These are phyloP conservation scores for Tripterygium wilfordii DNA, from an alignment of 177 flowering plant genomes.

Conservation along the genomic window DNA sequence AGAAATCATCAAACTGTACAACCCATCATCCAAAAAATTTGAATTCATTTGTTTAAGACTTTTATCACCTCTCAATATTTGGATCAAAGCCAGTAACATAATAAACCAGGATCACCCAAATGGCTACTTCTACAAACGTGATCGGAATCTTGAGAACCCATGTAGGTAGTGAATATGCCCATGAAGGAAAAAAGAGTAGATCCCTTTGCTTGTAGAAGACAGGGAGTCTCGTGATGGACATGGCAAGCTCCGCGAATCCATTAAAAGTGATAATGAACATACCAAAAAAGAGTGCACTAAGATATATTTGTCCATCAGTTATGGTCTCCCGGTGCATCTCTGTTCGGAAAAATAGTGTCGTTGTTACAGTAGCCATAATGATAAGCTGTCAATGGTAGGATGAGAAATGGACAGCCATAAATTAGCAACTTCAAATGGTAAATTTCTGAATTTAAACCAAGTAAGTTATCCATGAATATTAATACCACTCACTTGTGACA, in stretches of 20 bases:
- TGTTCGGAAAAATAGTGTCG: conserved; percentile 43
- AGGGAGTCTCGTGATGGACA: conserved; percentile 64
- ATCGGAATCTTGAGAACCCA: conserved; percentile 80
- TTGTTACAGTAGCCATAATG: conserved; percentile 27
- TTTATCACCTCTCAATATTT: conserved; percentile 36
- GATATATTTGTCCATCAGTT: conserved; percentile 37
- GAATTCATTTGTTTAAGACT: too few species aligned
- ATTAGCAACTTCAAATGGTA: too few species aligned
- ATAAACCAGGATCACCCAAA: conserved; percentile 58
- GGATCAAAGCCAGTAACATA: conserved; percentile 75
- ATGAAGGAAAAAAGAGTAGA: conserved; percentile 65
- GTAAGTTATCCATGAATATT: not conserved
- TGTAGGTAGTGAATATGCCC: conserved; percentile 65
- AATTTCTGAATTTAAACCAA: not conserved
- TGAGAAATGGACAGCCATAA: not conserved
- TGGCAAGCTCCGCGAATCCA: conserved; percentile 58
- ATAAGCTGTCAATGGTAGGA: conserved; percentile 28
- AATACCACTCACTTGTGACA: conserved; percentile 30
- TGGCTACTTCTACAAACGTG: conserved; percentile 46
- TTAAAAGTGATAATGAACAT: conserved; percentile 48
- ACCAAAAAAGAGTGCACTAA: conserved; percentile 61
- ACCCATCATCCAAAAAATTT: too few species aligned
- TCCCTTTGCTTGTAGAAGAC: conserved; percentile 86
- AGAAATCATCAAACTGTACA: not conserved
- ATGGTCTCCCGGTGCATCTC: conserved; percentile 30